phyloP scores from a whole-genome alignment of 2,329 filamentous ascomycete species.

The Beauveria sp. region DNA sequence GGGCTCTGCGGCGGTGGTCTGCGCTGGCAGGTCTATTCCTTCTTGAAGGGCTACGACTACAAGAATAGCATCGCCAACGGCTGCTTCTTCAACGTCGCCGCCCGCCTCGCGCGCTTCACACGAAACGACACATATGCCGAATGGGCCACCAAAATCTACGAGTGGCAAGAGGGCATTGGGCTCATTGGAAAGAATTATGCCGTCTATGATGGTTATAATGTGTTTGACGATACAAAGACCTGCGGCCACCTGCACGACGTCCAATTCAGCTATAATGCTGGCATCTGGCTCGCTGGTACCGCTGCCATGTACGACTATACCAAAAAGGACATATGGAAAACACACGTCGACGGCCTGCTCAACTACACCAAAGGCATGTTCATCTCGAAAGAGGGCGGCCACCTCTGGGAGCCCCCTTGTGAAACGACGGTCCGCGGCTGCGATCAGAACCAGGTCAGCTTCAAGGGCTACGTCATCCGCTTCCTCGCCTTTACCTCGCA shows the following conservation, averaged over 20 bases:
- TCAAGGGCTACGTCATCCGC: constrained; percentile 68
- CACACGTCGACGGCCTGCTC: constrained; percentile 51
- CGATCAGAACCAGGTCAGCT: constrained; percentile 61
- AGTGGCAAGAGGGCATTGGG: constrained; percentile 50
- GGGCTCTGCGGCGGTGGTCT: constrained; percentile 61
- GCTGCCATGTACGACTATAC: constrained; percentile 58
- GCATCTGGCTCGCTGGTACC: constrained; percentile 54
- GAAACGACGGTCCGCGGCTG: constrained; percentile 37
- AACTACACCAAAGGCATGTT: constrained; percentile 45
- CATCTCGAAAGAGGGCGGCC: constrained; percentile 35
- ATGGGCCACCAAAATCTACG: constrained; percentile 65
- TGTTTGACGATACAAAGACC: constrained; percentile 27
- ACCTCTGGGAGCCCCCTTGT: constrained; percentile 58
- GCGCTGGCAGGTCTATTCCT: constrained; percentile 78
- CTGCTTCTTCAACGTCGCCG: constrained; percentile 61
- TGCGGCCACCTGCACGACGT: constrained; percentile 47
- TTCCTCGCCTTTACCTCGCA: constrained; percentile 54
- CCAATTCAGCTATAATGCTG: constrained; percentile 65
- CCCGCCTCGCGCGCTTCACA: constrained; percentile 70
- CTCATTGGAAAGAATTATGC: constrained; percentile 48
- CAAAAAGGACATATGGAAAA: constrained; percentile 42
- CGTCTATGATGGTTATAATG: constrained; percentile 43
- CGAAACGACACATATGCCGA: constrained; percentile 69
- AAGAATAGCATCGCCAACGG: constrained; percentile 64
- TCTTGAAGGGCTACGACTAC: constrained; percentile 65